Evolutionary conservation across 2,329 filamentous ascomycete species (phyloP).

Genomic region (Paecilomyces fulvus): DNA sequence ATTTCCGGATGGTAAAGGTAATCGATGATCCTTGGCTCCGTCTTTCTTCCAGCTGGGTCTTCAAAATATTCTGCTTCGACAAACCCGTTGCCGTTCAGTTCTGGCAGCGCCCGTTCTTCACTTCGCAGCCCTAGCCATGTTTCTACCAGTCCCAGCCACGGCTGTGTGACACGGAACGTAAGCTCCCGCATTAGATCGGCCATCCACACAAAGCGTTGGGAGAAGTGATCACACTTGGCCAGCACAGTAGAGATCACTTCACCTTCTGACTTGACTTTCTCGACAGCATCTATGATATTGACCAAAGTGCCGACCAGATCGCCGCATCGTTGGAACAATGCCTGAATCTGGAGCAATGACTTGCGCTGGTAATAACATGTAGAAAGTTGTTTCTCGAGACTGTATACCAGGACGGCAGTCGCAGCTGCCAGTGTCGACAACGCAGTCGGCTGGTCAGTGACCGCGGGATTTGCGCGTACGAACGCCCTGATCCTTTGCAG

Average conservation of each 20-base stretch:
- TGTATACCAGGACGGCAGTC: slow-evolving; percentile 25
- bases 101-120: slow-evolving; percentile 46
- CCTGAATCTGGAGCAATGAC: slow-evolving; percentile 30
- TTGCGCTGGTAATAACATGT: slow-evolving; percentile 14
- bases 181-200: slow-evolving; percentile 60
- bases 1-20: slow-evolving; percentile 44
- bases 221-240: slow-evolving; percentile 52
- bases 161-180: slow-evolving; percentile 52
- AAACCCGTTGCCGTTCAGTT: slow-evolving; percentile 49
- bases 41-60: slow-evolving; percentile 50
- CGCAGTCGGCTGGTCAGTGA: slow-evolving; percentile 19
- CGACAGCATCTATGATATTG: slow-evolving; percentile 37
- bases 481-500: slow-evolving; percentile 31
- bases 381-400: slow-evolving; percentile 28
- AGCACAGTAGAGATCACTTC: slow-evolving; percentile 55
- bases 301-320: slow-evolving; percentile 28
- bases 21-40: slow-evolving; percentile 54
- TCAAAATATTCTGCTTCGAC: slow-evolving; percentile 53
- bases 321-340: slow-evolving; percentile 29
- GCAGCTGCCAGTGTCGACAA: slow-evolving; percentile 28
- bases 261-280: slow-evolving; percentile 47
- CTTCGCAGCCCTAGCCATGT: slow-evolving; percentile 66
- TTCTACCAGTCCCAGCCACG: slow-evolving; percentile 60
- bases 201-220: slow-evolving; percentile 55
- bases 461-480: slow-evolving; percentile 18